Evolutionary conservation across 805 yeast genomes (phyloP).

Genomic region (Ogataea nakhonphanomensis): DNA sequence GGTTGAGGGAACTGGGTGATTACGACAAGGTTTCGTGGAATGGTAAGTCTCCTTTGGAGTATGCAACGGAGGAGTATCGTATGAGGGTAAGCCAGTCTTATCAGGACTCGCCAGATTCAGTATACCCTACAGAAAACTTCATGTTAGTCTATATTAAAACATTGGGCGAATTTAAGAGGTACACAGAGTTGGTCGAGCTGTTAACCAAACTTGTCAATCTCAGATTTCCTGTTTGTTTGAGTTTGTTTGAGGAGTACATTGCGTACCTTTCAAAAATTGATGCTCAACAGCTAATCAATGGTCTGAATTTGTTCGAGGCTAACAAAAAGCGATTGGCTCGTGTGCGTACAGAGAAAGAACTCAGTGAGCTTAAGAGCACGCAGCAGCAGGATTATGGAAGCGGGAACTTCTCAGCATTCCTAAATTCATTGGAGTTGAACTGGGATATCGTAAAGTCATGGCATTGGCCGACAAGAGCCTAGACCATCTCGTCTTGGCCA

Average conservation of each 20-base stretch:
- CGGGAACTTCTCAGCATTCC: conserved; percentile 25
- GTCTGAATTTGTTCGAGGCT: conserved; percentile 20
- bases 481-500: background rate
- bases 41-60: conserved; percentile 56
- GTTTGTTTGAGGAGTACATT: conserved; percentile 22
- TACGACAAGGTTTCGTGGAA: conserved; percentile 40
- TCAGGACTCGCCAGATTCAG: conserved; percentile 29
- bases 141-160: conserved; percentile 53
- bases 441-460: conserved; percentile 33
- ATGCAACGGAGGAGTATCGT: conserved; percentile 57
- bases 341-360: conserved; percentile 26
- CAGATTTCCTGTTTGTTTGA: conserved; percentile 23
- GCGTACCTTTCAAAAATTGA: conserved; percentile 20
- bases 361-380: conserved; percentile 15
- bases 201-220: conserved; percentile 52
- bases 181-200: conserved; percentile 52
- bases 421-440: conserved; percentile 22
- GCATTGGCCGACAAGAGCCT: conserved; percentile 27
- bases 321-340: conserved; percentile 12
- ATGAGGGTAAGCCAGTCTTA: conserved; percentile 35
- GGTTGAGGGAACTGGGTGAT: conserved; percentile 18
- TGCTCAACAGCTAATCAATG: conserved; percentile 19
- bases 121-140: conserved; percentile 45
- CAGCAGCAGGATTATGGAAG: conserved; percentile 6
- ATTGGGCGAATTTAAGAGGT: conserved; percentile 44